Evolutionary conservation across 805 yeast species (phyloP).

Genomic region (Diddensiella transvaalensis): DNA sequence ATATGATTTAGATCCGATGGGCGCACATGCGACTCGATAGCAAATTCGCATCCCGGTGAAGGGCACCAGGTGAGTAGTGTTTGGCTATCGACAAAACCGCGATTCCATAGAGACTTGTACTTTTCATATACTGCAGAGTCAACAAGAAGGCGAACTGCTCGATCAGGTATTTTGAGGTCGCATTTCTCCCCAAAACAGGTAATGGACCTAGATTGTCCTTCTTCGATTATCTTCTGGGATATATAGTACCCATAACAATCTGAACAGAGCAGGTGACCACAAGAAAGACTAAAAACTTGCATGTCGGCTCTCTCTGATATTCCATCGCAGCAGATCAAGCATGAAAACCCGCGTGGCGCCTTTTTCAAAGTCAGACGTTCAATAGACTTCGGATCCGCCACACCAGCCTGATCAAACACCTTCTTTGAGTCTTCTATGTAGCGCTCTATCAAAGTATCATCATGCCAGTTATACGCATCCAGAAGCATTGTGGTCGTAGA

Average conservation of each 20-base stretch:
- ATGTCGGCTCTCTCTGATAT: slow-evolving; percentile 43
- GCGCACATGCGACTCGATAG: slow-evolving; percentile 44
- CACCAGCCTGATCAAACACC: slow-evolving; percentile 36
- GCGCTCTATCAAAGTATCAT: slow-evolving; percentile 52
- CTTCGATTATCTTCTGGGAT: slow-evolving; percentile 37
- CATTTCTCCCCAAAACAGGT: slow-evolving; percentile 63
- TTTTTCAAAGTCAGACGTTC: slow-evolving; percentile 4
- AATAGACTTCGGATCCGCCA: slow-evolving; percentile 15
- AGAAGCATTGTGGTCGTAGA: slow-evolving; percentile 45
- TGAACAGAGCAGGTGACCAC: slow-evolving; percentile 69
- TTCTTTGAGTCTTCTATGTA: slow-evolving; percentile 45
- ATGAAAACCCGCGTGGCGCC: slow-evolving; percentile 38
- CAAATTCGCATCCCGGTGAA: slow-evolving; percentile 67
- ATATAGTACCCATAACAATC: slow-evolving; percentile 66
- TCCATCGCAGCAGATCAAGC: slow-evolving; percentile 73
- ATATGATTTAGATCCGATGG: slow-evolving; percentile 22
- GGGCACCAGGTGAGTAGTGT: slow-evolving; percentile 72
- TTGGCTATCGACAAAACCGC: slow-evolving; percentile 50
- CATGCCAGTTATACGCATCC: slow-evolving; percentile 55
- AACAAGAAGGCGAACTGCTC: slow-evolving; percentile 38
- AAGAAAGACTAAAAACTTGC: slow-evolving; percentile 50
- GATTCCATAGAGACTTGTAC: slow-evolving; percentile 28
- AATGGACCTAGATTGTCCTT: slow-evolving; percentile 39
- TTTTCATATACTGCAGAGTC: slow-evolving; percentile 21
- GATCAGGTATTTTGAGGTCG: slow-evolving; percentile 35